Percentiles rank a stretch among this genome's conserved stretches.
phyloP scores from a whole-genome alignment of 2,329 filamentous ascomycete species.

The Clonostachys rhizophaga region DNA sequence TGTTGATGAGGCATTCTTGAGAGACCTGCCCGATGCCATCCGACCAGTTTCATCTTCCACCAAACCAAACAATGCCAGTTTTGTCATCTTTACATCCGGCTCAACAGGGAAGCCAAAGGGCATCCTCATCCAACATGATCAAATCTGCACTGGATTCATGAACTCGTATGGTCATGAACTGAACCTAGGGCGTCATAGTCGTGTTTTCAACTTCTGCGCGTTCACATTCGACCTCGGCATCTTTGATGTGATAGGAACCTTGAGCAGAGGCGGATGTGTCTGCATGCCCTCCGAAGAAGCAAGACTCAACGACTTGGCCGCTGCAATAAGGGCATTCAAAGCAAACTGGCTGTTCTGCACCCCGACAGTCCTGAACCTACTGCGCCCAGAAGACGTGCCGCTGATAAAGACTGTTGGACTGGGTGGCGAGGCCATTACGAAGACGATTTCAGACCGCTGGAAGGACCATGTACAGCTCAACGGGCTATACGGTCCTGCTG shows the following conservation, averaged over 20 bases:
- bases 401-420: slow-evolving; percentile 10
- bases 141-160: slow-evolving; percentile 3
- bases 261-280: neutral
- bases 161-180: neutral
- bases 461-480: neutral
- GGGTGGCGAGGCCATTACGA: slow-evolving; percentile 14
- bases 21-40: neutral
- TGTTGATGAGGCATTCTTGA: neutral
- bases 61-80: slow-evolving; percentile 4
- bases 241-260: neutral
- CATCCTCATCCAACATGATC: slow-evolving; percentile 5
- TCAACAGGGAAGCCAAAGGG: slow-evolving; percentile 5
- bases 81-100: slow-evolving; percentile 6
- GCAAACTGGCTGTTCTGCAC: slow-evolving; percentile 6
- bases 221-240: neutral
- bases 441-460: neutral
- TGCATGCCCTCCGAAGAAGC: slow-evolving; percentile 5
- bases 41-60: neutral
- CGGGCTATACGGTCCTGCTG: slow-evolving; percentile 1
- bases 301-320: slow-evolving; percentile 3
- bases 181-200: neutral
- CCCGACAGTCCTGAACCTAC: slow-evolving; percentile 11
- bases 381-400: slow-evolving; percentile 9
- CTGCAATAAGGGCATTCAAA: slow-evolving; percentile 5
- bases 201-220: neutral